Base-by-base conservation (phyloP, 176 grass and related monocot genomes). In the Hordeum vulgare region DNA sequence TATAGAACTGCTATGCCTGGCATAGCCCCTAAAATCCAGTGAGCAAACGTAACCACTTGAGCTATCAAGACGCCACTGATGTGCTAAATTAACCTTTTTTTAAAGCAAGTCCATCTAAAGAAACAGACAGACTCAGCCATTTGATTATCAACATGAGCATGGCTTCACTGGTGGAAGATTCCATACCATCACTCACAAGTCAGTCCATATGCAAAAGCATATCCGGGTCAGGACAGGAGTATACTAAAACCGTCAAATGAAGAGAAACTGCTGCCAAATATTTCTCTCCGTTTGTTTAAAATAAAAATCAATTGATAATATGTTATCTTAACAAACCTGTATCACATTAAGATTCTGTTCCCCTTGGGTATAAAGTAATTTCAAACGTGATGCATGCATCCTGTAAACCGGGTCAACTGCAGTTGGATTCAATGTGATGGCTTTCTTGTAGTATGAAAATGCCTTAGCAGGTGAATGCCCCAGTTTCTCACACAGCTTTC, bases 401-500 rank as follows among this genome's bases (percentile, higher is more conserved):
- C 91, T 98, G 76, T 98, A 98, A 79, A 98, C 92, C 34, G 93
- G 91, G 78, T 98, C 96, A 58, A 98, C 96, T 80, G 89, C 93
- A 81, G 91, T 93, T 79, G 90, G 91, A 86, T 95, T 98, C 72
- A 95, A 68, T n/a, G 60, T 80, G 81, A 81, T 71, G 68, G 96
- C 93, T 90, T 93, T 90, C 63, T 54, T 90, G 39, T 93, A 98
- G 85, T 98, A 98, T 57, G 67, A 90, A 91, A 98, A 91, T 83
- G 96, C 89, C 85, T 95, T 91, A 33, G 85, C 87, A 90, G 87
- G 87, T 64, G 92, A 90, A 76, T 90, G 76, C 45, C 72, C 90
- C 80, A 95, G 80, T 83, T 98, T 98, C 80, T 98, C 89, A 89
- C 93, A 95, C n/a, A 98, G 77, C 74, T 98, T 98, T 78, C 96